A percentile compares a stretch with the other conserved stretches of the same genome.
phyloP scores from a whole-genome alignment of 306 rosid genomes.

The Trifolium dubium region DNA sequence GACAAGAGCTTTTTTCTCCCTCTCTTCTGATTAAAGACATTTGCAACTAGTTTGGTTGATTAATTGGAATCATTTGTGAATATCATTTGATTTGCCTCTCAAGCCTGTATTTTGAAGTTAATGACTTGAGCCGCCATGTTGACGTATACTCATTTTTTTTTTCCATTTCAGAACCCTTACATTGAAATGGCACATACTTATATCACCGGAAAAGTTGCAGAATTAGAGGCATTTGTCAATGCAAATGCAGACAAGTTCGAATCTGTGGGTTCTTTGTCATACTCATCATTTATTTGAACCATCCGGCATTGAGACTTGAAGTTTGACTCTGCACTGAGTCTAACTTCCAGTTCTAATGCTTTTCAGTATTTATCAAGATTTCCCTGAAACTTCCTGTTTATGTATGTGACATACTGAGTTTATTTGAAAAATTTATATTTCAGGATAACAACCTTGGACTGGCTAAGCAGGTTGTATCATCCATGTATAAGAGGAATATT shows the following conservation, averaged over 20 bases:
- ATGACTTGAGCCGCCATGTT: background rate
- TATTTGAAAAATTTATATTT: constrained; percentile 18
- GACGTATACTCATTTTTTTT: constrained; percentile 11
- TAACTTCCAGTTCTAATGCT: constrained; percentile 8
- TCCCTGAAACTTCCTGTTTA: background rate
- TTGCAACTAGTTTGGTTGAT: constrained; percentile 11
- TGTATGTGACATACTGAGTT: constrained; percentile 4
- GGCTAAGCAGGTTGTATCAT: constrained; percentile 75
- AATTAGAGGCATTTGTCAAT: constrained; percentile 42
- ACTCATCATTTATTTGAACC: constrained; percentile 27
- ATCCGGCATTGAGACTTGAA: constrained; percentile 2
- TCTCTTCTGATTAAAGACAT: background rate
- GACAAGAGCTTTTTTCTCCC: background rate
- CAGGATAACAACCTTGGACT: constrained; percentile 88
- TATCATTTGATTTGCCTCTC: constrained; percentile 5
- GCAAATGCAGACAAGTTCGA: constrained; percentile 40
- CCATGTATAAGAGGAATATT: constrained; percentile 81
- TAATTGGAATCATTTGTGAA: constrained; percentile 6
- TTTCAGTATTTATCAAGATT: constrained; percentile 2
- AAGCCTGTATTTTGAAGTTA: constrained; percentile 1
- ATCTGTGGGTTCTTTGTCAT: constrained; percentile 38
- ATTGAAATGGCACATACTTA: constrained; percentile 66
- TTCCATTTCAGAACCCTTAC: constrained; percentile 61
- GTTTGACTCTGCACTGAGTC: constrained; percentile 8
- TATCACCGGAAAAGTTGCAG: constrained; percentile 41